Conservation (phyloP, 257 asterid species). For the Phtheirospermum japonicum region DNA sequence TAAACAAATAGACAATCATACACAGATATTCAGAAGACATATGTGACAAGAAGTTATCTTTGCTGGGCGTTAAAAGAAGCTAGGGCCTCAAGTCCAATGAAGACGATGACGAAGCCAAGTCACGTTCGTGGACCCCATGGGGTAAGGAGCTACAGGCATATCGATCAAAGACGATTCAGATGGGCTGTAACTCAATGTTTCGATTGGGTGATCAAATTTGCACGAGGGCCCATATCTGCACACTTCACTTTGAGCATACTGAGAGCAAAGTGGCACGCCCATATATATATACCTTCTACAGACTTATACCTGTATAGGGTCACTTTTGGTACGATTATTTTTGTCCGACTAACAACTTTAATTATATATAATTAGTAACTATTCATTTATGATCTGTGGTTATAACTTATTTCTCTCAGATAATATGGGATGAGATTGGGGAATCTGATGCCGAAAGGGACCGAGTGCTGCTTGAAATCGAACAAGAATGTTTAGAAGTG, state of each 20-base stretch:
- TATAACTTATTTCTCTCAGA: too few species aligned
- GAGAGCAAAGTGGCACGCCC: slow-evolving; percentile 84
- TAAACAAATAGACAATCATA: slow-evolving; percentile 1
- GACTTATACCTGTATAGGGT: too few species aligned
- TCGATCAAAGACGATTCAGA: slow-evolving; percentile 87
- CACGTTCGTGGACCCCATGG: slow-evolving; percentile 61
- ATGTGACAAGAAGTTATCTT: slow-evolving; percentile 39
- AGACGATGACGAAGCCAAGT: slow-evolving; percentile 69
- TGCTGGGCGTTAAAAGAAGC: slow-evolving; percentile 32
- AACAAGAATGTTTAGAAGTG: too few species aligned
- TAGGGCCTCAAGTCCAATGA: slow-evolving; percentile 52
- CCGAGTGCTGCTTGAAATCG: too few species aligned
- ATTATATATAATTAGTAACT: too few species aligned
- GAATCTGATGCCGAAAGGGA: too few species aligned
- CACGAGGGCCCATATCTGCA: slow-evolving; percentile 88
- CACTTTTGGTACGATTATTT: too few species aligned
- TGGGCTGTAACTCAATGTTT: slow-evolving; percentile 66
- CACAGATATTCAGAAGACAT: slow-evolving; percentile 32
- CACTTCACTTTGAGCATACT: slow-evolving; percentile 70
- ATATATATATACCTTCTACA: too few species aligned
- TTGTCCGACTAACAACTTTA: too few species aligned
- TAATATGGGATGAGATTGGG: too few species aligned
- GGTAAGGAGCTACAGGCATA: slow-evolving; percentile 87
- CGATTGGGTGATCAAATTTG: slow-evolving; percentile 87
- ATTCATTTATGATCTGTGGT: too few species aligned